Conservation (phyloP, 148 eudicot genomes). For the Simmondsia chinensis region DNA sequence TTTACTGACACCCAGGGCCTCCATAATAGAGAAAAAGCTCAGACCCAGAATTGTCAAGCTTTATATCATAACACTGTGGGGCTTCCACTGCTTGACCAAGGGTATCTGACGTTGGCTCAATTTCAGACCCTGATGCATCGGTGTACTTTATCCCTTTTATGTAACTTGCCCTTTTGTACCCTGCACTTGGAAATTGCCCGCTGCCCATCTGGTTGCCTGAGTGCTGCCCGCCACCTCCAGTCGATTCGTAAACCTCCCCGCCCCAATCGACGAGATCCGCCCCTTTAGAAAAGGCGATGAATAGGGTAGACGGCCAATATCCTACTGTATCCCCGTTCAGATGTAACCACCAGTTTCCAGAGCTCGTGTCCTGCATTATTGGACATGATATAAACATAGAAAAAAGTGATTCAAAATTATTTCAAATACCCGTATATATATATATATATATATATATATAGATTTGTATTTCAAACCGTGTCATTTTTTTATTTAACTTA, state of each 20-base stretch:
- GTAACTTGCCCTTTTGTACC: neutral
- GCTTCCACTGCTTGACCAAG: neutral
- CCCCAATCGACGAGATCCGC: slow-evolving; percentile 4
- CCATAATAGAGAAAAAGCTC: neutral
- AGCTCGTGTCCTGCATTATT: slow-evolving; percentile 3
- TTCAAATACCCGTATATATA: too few relatives aligned
- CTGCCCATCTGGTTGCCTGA: slow-evolving; percentile 2
- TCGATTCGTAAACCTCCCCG: neutral
- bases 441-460: too few relatives aligned
- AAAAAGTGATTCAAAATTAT: too few relatives aligned
- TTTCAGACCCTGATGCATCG: neutral
- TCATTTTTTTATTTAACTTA: too few relatives aligned
- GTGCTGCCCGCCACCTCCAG: neutral
- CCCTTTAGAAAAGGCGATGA: neutral
- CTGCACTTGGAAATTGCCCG: neutral
- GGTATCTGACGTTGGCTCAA: neutral
- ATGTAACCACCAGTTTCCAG: slow-evolving; percentile 8
- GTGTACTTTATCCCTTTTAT: neutral
- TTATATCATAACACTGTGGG: neutral
- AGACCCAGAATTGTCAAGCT: neutral
- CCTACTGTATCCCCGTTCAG: neutral
- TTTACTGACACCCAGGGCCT: too few relatives aligned
- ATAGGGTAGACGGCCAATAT: slow-evolving; percentile 3
- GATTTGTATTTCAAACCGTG: too few relatives aligned
- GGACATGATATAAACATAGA: too few relatives aligned